Evolutionary conservation across 2,329 filamentous ascomycete genomes (phyloP).

Genomic region (Neofusicoccum cordaticola): DNA sequence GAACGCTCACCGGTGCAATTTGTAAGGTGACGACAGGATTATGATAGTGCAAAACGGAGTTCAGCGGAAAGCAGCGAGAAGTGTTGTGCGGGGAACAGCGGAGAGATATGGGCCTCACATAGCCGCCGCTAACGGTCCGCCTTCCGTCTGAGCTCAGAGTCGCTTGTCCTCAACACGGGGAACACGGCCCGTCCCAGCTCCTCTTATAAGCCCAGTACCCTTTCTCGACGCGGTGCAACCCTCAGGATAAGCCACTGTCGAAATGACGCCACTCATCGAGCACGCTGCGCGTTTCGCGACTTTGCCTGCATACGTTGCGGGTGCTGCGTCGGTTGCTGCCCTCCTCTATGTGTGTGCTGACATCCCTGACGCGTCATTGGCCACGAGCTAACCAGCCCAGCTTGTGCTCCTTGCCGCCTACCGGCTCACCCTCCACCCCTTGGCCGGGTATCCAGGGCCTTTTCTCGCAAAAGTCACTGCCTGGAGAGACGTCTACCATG

Average conservation of each 20-base stretch:
- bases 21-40: not conserved
- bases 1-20: not conserved
- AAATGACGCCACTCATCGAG: not conserved
- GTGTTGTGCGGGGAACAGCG: not conserved
- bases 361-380: not conserved
- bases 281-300: not conserved
- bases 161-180: not conserved
- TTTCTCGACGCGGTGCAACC: not conserved
- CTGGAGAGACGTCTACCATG: slow-evolving; percentile 55
- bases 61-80: not conserved
- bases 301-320: not conserved
- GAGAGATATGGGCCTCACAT: not conserved
- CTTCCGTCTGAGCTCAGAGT: not conserved
- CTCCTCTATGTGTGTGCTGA: not conserved
- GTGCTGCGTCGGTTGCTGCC: not conserved
- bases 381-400: not conserved
- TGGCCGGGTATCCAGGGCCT: slow-evolving; percentile 44
- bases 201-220: not conserved
- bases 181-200: not conserved
- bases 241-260: not conserved
- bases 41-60: not conserved
- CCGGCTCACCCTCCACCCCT: slow-evolving; percentile 42
- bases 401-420: slow-evolving; percentile 26
- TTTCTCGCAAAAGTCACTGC: slow-evolving; percentile 37
- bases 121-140: slow-evolving; percentile 3